Percentiles rank a stretch among this genome's conserved stretches.
These are phyloP conservation scores for Aquilaria malaccensis DNA, from an alignment of 345 rosid genomes.

Conservation along the genomic window DNA sequence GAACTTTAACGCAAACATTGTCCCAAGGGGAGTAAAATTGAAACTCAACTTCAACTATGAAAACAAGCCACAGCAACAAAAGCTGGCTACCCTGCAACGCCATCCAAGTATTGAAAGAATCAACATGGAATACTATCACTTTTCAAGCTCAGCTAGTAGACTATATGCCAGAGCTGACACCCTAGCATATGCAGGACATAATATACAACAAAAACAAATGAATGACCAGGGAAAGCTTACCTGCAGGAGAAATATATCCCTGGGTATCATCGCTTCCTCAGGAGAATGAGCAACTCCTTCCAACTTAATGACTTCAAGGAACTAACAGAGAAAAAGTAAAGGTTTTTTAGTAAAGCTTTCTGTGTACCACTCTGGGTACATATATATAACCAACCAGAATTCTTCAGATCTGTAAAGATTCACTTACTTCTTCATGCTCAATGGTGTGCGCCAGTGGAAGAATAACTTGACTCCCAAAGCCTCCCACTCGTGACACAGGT, in stretches of 20 bases:
- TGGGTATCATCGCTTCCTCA: conserved; percentile 85
- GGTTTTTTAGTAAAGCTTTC: background rate
- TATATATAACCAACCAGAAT: background rate
- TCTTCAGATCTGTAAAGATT: background rate
- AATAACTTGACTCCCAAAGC: conserved; percentile 85
- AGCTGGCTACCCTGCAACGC: too few relatives aligned
- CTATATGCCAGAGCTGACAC: too few relatives aligned
- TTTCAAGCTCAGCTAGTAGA: too few relatives aligned
- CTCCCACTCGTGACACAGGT: conserved; percentile 74
- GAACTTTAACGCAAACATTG: too few relatives aligned
- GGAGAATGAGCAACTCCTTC: conserved; percentile 87
- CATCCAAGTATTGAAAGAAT: too few relatives aligned
- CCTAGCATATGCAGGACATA: too few relatives aligned
- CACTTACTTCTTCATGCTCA: conserved; percentile 91
- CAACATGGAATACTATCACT: too few relatives aligned
- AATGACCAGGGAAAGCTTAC: conserved; percentile 27
- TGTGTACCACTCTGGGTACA: too few relatives aligned
- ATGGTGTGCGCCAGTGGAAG: conserved; percentile 95
- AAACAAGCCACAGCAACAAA: too few relatives aligned
- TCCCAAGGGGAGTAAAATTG: too few relatives aligned
- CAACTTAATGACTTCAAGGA: conserved; percentile 89
- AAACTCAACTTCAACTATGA: too few relatives aligned
- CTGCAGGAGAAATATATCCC: conserved; percentile 90
- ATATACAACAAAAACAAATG: too few relatives aligned
- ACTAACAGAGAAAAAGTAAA: conserved; percentile 28